Conservation (phyloP, 2,329 filamentous ascomycete genomes). For the Fusarium staphyleae region DNA sequence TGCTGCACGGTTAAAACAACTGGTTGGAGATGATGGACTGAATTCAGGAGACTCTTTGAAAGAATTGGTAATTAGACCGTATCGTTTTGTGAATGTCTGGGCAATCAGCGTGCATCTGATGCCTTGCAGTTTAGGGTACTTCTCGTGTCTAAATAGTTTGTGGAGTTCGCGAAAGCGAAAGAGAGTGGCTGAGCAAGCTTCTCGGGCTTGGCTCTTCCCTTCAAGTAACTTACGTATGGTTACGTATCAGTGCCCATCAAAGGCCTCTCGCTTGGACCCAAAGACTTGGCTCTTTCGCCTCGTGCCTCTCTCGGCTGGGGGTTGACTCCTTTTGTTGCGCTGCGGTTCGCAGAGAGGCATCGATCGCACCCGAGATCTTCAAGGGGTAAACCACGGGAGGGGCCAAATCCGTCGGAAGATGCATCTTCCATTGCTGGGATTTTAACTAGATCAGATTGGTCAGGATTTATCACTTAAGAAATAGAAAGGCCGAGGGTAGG, state of each 20-base stretch:
- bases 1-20: constrained; percentile 24
- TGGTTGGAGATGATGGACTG: constrained; percentile 1
- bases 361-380: constrained; percentile 15
- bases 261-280: constrained; percentile 14
- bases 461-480: constrained; percentile 24
- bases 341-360: constrained; percentile 18
- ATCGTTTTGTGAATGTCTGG: no score
- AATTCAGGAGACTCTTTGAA: constrained; percentile 2
- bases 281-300: constrained; percentile 24
- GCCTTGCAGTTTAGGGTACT: constrained; percentile 11
- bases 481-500: constrained; percentile 18
- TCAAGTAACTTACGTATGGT: neutral
- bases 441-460: constrained; percentile 3
- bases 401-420: constrained; percentile 13
- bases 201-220: constrained; percentile 19
- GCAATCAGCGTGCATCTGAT: neutral
- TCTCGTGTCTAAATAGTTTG: constrained; percentile 27
- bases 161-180: constrained; percentile 27
- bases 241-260: constrained; percentile 1
- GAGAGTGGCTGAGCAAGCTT: constrained; percentile 34
- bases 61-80: constrained; percentile 1
- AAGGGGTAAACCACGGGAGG: constrained; percentile 11
- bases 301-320: constrained; percentile 9
- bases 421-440: constrained; percentile 14
- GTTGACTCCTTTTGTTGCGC: neutral